These are phyloP conservation scores for Spathaspora girioi DNA, from an alignment of 805 yeast genomes.

Conservation along the genomic window DNA sequence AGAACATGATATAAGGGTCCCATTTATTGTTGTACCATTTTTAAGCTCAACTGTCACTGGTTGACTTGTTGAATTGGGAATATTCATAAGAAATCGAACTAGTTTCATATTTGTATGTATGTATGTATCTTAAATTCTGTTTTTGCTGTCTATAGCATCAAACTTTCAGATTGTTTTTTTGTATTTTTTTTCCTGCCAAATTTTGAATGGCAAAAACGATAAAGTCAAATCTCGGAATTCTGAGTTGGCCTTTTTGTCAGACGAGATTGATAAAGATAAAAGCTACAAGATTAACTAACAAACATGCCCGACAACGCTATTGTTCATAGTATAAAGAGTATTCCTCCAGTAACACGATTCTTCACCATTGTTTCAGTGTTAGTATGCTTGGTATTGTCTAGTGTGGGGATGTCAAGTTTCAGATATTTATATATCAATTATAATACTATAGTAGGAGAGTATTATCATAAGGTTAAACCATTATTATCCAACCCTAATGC, in stretches of 20 bases:
- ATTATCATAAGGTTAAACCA: background rate
- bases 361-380: constrained; percentile 47
- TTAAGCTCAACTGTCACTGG: constrained; percentile 88
- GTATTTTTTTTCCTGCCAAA: background rate
- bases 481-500: background rate
- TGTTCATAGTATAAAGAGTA: constrained; percentile 23
- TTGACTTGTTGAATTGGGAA: constrained; percentile 62
- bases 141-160: background rate
- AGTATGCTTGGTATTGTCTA: constrained; percentile 33
- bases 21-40: constrained; percentile 84
- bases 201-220: background rate
- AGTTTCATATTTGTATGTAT: constrained; percentile 47
- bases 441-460: background rate
- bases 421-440: constrained; percentile 10
- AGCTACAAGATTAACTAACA: too few species aligned
- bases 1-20: constrained; percentile 78
- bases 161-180: background rate
- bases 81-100: constrained; percentile 76
- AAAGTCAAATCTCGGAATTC: background rate
- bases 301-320: constrained; percentile 2
- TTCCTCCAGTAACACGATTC: constrained; percentile 63
- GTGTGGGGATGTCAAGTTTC: constrained; percentile 9
- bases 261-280: too few species aligned
- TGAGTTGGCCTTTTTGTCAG: background rate
- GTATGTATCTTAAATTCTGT: background rate